phyloP scores from a whole-genome alignment of 2,329 filamentous ascomycete species.

The Colletotrichum sp. region DNA sequence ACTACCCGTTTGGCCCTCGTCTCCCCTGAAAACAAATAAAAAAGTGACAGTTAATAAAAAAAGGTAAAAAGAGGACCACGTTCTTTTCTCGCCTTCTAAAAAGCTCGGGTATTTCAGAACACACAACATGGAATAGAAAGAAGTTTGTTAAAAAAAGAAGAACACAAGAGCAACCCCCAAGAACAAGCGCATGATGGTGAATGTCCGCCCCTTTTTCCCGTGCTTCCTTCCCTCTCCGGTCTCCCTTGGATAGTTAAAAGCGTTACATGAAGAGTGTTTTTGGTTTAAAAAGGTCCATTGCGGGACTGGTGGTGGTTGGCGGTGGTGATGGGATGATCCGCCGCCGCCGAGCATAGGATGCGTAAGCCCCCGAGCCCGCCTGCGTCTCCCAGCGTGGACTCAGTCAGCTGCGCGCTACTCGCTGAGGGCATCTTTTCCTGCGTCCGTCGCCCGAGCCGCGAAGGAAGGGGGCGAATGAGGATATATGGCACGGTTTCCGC shows the following conservation, averaged over 20 bases:
- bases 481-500: not conserved
- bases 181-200: not conserved
- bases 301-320: not conserved
- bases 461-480: not conserved
- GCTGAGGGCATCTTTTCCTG: not conserved
- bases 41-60: not conserved
- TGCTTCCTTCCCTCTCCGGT: not conserved
- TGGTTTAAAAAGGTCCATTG: not conserved
- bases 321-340: not conserved
- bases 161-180: not conserved
- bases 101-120: conserved; percentile 24
- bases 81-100: conserved; percentile 19
- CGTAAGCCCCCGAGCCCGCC: not conserved
- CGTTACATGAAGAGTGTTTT: conserved; percentile 1
- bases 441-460: not conserved
- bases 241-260: conserved; percentile 4
- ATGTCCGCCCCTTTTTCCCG: not conserved
- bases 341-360: not conserved
- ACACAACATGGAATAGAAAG: conserved; percentile 9
- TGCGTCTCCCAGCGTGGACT: not conserved
- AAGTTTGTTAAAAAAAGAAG: not conserved
- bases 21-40: not conserved
- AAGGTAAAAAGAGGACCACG: conserved; percentile 10
- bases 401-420: not conserved
- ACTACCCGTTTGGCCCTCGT: not conserved